These are phyloP conservation scores for Sporisorium graminicola DNA, from an alignment of 1,284 basidiomycete genomes.

Conservation along the genomic window DNA sequence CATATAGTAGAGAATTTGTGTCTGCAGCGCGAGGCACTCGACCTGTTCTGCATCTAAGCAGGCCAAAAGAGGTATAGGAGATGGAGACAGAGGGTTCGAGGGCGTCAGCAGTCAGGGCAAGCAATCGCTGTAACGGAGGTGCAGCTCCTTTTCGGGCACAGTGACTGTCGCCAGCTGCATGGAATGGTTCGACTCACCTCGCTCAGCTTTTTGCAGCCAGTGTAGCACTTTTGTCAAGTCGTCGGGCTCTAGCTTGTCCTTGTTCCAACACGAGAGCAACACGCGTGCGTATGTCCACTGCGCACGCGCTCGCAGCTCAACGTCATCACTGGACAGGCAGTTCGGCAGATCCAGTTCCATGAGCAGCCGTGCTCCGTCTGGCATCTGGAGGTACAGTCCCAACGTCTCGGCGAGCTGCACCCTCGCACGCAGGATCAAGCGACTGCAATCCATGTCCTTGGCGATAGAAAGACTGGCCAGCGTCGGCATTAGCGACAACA, in stretches of 20 bases:
- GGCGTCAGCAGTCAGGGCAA: conserved; percentile 3
- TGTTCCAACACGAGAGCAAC: conserved; percentile 34
- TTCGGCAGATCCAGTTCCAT: conserved; percentile 32
- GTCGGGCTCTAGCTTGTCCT: conserved; percentile 14
- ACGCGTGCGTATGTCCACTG: conserved; percentile 45
- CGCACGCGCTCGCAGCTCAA: conserved; percentile 29
- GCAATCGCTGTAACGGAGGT: neutral
- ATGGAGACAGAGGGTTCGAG: neutral
- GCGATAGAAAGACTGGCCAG: conserved; percentile 38
- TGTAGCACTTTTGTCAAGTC: conserved; percentile 21
- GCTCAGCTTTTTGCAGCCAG: conserved; percentile 37
- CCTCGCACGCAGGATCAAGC: conserved; percentile 22
- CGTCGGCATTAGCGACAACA: conserved; percentile 31
- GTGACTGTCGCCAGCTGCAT: neutral
- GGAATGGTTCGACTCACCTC: conserved; percentile 16
- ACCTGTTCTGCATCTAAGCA: conserved; percentile 26
- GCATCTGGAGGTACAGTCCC: conserved; percentile 37
- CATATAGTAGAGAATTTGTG: conserved; percentile 52
- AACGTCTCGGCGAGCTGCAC: conserved; percentile 40
- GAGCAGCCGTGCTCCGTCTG: conserved; percentile 28
- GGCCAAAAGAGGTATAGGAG: neutral
- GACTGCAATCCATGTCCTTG: conserved; percentile 38
- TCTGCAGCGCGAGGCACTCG: conserved; percentile 38
- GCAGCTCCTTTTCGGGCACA: neutral
- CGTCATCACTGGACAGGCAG: conserved; percentile 32